Conservation (phyloP, 306 rosid species). For the Hippophae gyantsensis region DNA sequence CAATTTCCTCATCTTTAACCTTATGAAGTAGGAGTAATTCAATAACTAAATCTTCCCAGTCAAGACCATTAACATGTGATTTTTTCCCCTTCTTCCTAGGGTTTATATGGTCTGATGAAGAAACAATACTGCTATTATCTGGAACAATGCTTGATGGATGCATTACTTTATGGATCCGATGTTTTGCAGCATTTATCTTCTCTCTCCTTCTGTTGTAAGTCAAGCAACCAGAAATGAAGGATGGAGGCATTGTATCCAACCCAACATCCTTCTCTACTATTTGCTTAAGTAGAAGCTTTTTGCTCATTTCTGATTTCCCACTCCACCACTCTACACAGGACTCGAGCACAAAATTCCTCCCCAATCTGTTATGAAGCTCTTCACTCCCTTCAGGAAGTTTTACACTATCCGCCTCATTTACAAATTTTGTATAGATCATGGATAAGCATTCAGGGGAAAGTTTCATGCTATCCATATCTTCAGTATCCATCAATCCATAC, state of each 20-base stretch:
- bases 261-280: conserved; percentile 66
- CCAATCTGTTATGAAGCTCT: conserved; percentile 20
- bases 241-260: conserved; percentile 58
- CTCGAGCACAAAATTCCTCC: conserved; percentile 14
- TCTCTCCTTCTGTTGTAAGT: conserved; percentile 45
- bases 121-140: neutral
- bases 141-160: conserved; percentile 25
- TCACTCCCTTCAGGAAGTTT: conserved; percentile 21
- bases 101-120: conserved; percentile 1
- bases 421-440: conserved; percentile 36
- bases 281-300: conserved; percentile 47
- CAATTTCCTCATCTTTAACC: conserved; percentile 71
- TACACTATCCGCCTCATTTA: conserved; percentile 15
- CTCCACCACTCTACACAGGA: conserved; percentile 64
- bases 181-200: conserved; percentile 56
- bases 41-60: conserved; percentile 77
- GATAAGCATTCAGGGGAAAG: conserved; percentile 61
- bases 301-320: conserved; percentile 68
- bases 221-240: conserved; percentile 40
- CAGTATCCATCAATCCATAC: neutral
- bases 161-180: conserved; percentile 43
- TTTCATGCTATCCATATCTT: conserved; percentile 22
- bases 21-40: conserved; percentile 71
- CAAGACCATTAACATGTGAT: conserved; percentile 23
- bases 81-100: conserved; percentile 38